Percentiles rank a stretch among this genome's conserved stretches.
These are phyloP conservation scores for Ganoderma lingzhi DNA, from an alignment of 1,284 basidiomycete genomes.

Conservation along the genomic window DNA sequence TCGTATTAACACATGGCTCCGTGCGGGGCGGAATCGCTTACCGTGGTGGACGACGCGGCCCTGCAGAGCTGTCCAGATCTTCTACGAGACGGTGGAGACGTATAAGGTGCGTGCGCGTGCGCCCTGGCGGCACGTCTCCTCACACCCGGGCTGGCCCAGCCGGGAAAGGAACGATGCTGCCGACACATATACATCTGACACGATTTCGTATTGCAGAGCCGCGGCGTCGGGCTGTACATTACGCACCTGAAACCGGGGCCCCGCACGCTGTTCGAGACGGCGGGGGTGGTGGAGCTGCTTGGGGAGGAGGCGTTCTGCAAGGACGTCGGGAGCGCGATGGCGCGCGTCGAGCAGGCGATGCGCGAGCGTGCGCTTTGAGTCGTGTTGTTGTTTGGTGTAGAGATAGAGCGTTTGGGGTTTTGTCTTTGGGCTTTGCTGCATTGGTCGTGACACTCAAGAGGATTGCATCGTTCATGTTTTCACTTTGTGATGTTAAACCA, in stretches of 20 bases:
- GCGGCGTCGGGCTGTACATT: constrained; percentile 80
- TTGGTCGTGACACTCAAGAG: no score
- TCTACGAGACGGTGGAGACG: constrained; percentile 81
- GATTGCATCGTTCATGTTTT: no score
- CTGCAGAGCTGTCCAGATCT: constrained; percentile 84
- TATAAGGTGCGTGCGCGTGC: constrained; percentile 61
- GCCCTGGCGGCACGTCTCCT: not conserved
- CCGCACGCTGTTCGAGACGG: constrained; percentile 68
- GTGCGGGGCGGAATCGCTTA: not conserved
- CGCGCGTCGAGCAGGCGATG: constrained; percentile 41
- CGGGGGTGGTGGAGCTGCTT: constrained; percentile 70
- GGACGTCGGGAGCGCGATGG: constrained; percentile 75
- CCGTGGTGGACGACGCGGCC: not conserved
- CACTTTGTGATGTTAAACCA: no score
- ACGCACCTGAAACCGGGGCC: constrained; percentile 75
- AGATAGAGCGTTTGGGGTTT: not conserved
- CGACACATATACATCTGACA: not conserved
- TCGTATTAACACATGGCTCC: not conserved
- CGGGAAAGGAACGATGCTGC: not conserved
- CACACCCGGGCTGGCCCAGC: not conserved
- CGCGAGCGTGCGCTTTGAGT: constrained; percentile 7
- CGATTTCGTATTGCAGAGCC: constrained; percentile 50
- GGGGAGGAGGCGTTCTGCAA: constrained; percentile 77
- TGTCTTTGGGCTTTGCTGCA: not conserved
- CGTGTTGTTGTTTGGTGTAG: no score